Conservation (phyloP, 495 filamentous ascomycete genomes). For the Xanthoparmelia taractica region DNA sequence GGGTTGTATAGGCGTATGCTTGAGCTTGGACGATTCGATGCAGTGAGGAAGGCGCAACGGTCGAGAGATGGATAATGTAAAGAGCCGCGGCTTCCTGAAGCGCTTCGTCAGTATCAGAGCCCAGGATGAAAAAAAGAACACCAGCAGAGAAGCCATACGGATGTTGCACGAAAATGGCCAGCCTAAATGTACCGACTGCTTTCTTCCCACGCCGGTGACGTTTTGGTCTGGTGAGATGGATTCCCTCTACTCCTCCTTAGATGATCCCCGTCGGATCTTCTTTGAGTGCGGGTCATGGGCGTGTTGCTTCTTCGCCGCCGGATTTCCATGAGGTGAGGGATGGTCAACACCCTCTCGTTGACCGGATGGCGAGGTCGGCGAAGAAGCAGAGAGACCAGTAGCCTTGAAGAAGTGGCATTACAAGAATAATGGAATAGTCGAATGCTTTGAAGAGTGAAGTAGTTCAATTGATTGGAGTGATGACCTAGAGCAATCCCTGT, state of each 20-base stretch:
- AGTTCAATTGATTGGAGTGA: too few relatives aligned
- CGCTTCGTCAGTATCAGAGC: background rate
- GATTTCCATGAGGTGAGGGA: conserved; percentile 16
- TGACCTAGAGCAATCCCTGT: background rate
- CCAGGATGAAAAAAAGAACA: background rate
- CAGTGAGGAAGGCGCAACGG: background rate
- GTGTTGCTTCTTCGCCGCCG: conserved; percentile 28
- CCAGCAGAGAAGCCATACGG: background rate
- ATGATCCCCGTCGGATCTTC: conserved; percentile 12
- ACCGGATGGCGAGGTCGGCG: background rate
- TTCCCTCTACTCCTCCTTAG: conserved; percentile 5
- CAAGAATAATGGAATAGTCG: too few relatives aligned
- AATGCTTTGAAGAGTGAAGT: background rate
- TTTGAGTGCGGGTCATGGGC: conserved; percentile 15
- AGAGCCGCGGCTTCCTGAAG: background rate
- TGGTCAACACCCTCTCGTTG: conserved; percentile 3
- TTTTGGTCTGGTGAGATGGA: background rate
- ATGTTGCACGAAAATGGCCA: background rate
- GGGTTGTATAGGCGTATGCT: background rate
- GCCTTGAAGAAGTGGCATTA: background rate
- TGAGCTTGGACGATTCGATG: background rate
- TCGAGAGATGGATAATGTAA: background rate
- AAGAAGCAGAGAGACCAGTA: background rate
- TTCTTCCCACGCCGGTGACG: background rate
- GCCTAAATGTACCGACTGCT: background rate